A percentile compares a stretch with the other conserved stretches of the same genome.
These are phyloP conservation scores for Scenedesmus sp. DNA, from an alignment of 163 green algal species.

Conservation along the genomic window DNA sequence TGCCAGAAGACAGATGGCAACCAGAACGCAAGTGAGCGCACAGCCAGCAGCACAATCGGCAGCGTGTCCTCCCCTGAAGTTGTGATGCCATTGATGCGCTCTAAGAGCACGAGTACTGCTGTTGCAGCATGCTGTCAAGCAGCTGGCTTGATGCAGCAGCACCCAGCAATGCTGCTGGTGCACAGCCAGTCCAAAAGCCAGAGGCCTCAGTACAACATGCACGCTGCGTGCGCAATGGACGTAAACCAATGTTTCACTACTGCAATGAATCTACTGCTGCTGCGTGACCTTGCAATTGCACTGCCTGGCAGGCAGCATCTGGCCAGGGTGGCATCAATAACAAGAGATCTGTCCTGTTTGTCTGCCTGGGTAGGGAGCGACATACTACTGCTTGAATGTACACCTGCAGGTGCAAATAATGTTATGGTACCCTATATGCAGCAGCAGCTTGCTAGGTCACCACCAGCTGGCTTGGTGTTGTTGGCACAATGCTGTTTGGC, in stretches of 20 bases:
- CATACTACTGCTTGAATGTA: neutral
- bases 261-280: neutral
- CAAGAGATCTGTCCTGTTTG: conserved; percentile 43
- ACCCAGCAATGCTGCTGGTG: neutral
- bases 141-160: neutral
- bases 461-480: no score
- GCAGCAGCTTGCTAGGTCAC: neutral
- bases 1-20: conserved; percentile 6
- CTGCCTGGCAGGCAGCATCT: neutral
- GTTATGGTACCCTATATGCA: neutral
- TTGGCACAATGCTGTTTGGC: neutral
- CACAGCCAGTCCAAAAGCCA: neutral
- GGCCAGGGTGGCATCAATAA: neutral
- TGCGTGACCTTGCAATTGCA: no score
- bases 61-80: neutral
- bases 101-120: neutral
- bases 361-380: conserved; percentile 19
- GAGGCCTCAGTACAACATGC: no score
- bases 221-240: no score
- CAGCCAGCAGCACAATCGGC: neutral
- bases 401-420: neutral
- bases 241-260: no score
- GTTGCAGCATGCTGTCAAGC: neutral
- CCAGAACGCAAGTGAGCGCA: neutral
- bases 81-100: neutral